Evolutionary conservation across 345 rosid genomes (phyloP), one percentile per base, ranked within the genome.

Genomic region (Mangifera indica): DNA sequence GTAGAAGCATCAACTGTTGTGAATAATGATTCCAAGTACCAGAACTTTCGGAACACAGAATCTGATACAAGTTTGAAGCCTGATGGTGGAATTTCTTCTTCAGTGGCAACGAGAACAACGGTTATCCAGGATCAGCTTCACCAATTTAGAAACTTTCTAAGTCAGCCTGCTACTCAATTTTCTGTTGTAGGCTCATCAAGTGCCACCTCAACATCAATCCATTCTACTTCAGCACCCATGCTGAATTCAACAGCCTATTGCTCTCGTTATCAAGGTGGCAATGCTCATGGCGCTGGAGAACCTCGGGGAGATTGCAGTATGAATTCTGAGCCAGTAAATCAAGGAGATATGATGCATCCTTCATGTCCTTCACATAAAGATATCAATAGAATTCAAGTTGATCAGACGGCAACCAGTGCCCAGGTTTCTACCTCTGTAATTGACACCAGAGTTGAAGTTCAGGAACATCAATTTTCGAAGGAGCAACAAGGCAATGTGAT

Each of bases 181-280:
- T 89, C 96, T 61, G 87, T 83, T 77, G 79, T 60, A 29, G 97
- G 97, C 7, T 79, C 90, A 77, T 83, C 91, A 63, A 89, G 89
- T 77, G 90, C 92, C 60, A 95, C 99, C 67, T 92, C 93, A 63
- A 95, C 93, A 51, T 84, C 87, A 25, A 87, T 92, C 55, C 91
- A 92, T 85, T 89, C 97, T 21, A 79, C 87, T 68, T 88, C 98
- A 29, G 97, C 91, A 58, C 93, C 95, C 66, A 86, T 90, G 85
- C 82, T 81, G 60, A 87, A 87, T 73, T 81, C 87, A 4, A 86
- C 92, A 44, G 89, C 95, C 42, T 82, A 84, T 69, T 83, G 81
- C 65, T 84, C 92, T 62, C 81, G 65, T 60, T 76, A 84, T 73
- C 84, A 44, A 73, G 96, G 85, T 66, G 75, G 78, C 60, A 77